These are phyloP conservation scores for Enterocytospora artemiae DNA, from an alignment of 371 early-diverging fungal genomes.

Conservation along the genomic window DNA sequence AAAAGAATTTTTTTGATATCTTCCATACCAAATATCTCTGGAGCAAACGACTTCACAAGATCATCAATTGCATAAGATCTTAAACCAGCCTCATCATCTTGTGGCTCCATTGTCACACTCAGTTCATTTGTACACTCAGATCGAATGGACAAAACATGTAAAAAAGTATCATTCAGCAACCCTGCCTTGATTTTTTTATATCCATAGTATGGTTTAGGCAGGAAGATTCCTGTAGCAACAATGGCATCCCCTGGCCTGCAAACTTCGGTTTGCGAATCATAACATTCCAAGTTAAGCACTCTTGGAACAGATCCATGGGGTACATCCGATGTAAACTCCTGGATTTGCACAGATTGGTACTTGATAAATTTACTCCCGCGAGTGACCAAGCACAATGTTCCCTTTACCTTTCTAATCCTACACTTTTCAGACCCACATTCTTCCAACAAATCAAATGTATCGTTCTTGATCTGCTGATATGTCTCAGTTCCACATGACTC, in stretches of 20 bases:
- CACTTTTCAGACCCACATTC: constrained; percentile 77
- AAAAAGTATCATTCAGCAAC: constrained; percentile 80
- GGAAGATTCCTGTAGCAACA: constrained; percentile 73
- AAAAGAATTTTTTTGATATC: constrained; percentile 90
- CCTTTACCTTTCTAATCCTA: constrained; percentile 69
- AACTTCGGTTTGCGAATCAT: constrained; percentile 68
- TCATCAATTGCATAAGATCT: constrained; percentile 58
- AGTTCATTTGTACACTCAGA: background rate
- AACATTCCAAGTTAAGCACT: constrained; percentile 75
- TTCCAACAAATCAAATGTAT: constrained; percentile 67
- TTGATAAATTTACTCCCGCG: constrained; percentile 77
- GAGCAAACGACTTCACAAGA: constrained; percentile 74
- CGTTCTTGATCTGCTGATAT: constrained; percentile 72
- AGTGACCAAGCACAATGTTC: constrained; percentile 78
- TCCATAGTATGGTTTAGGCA: constrained; percentile 83
- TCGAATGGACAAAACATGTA: constrained; percentile 71
- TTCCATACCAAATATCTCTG: constrained; percentile 88
- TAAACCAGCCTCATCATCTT: background rate
- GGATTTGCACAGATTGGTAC: constrained; percentile 51
- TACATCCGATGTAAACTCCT: constrained; percentile 72
- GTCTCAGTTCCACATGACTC: constrained; percentile 89
- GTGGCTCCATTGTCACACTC: background rate
- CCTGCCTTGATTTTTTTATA: constrained; percentile 79
- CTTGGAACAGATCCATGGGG: constrained; percentile 95
- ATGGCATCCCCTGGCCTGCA: constrained; percentile 82